Conservation (phyloP, 164 flowering plant genomes). For the Saururus chinensis region DNA sequence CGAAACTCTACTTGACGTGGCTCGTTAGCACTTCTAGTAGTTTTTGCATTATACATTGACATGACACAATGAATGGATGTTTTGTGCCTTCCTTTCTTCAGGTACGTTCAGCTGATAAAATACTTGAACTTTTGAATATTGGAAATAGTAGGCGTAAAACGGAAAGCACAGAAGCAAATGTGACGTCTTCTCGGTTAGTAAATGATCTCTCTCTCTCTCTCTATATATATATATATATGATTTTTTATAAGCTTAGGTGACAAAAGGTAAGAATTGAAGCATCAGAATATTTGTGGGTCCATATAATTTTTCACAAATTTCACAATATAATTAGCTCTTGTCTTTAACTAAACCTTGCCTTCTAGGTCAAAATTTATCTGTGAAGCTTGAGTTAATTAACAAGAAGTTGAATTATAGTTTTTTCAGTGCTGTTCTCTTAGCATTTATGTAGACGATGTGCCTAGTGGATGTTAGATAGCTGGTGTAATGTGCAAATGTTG, state of each 20-base stretch:
- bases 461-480: background rate
- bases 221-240: no score
- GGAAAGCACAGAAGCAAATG: slow-evolving; percentile 87
- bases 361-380: background rate
- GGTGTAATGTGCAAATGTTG: background rate
- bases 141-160: slow-evolving; percentile 91
- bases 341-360: background rate
- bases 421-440: background rate
- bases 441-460: background rate
- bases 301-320: no score
- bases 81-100: slow-evolving; percentile 6
- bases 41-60: no score
- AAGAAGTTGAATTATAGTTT: no score
- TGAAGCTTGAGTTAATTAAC: no score
- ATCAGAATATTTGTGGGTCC: no score
- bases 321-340: background rate
- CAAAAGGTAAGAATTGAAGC: no score
- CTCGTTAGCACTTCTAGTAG: no score
- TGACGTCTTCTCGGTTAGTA: slow-evolving; percentile 78
- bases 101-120: slow-evolving; percentile 87
- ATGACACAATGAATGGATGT: no score
- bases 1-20: no score
- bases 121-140: slow-evolving; percentile 75
- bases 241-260: no score
- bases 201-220: background rate